Conservation (phyloP, 108 stramenopile species). For the Aurantiochytrium sp. region DNA sequence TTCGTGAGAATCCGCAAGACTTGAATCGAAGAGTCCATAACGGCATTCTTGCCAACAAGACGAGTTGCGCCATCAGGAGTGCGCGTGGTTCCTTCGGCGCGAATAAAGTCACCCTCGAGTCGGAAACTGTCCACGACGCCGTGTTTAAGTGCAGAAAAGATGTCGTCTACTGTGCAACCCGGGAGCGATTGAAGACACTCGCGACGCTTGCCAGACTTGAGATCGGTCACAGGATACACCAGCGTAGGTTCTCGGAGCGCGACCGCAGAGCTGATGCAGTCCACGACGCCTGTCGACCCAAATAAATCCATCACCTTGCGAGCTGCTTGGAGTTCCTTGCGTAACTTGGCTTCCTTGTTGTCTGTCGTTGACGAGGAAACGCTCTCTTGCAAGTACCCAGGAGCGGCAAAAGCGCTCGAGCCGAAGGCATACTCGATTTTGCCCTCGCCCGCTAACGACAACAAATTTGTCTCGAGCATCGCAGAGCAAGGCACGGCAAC, state of each 20-base stretch:
- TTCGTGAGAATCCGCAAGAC: constrained; percentile 9
- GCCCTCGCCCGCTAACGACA: background rate
- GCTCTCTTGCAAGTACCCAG: background rate
- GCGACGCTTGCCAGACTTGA: background rate
- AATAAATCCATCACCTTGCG: background rate
- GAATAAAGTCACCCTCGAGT: constrained; percentile 22
- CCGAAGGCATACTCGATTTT: background rate
- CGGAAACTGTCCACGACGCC: background rate
- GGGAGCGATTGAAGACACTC: background rate
- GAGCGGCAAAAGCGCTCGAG: background rate
- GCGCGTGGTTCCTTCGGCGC: constrained; percentile 13
- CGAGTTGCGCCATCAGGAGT: background rate
- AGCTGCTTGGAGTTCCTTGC: background rate
- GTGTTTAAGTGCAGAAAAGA: constrained; percentile 13
- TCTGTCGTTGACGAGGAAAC: background rate
- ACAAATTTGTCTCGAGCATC: background rate
- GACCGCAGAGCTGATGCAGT: constrained; percentile 10
- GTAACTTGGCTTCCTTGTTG: background rate
- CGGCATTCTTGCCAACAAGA: background rate
- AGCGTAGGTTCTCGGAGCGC: background rate
- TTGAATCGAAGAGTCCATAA: background rate
- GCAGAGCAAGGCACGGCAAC: background rate
- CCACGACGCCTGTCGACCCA: background rate
- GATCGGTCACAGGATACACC: background rate
- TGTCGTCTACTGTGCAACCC: constrained; percentile 18